A percentile compares a stretch with the other conserved stretches of the same genome.
These are phyloP conservation scores for Exsudoporus frostii DNA, from an alignment of 768 basidiomycete species.

Conservation along the genomic window DNA sequence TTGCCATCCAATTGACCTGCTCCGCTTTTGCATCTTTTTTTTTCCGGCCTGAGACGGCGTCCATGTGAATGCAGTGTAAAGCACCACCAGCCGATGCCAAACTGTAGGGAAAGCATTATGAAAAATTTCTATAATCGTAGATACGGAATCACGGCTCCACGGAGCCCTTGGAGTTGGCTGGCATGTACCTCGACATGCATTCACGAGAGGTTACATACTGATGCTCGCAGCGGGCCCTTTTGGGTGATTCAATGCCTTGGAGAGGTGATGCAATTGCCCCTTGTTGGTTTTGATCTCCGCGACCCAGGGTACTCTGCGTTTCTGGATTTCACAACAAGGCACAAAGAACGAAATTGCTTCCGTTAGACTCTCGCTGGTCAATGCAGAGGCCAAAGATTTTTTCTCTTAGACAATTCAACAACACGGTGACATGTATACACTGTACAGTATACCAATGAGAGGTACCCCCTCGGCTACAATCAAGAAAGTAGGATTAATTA, in stretches of 20 bases:
- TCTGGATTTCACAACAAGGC: constrained; percentile 7
- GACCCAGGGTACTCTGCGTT: constrained; percentile 14
- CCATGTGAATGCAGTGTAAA: not conserved
- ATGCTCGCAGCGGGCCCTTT: not conserved
- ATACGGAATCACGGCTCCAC: constrained; percentile 15
- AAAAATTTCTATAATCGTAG: not conserved
- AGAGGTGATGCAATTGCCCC: constrained; percentile 7
- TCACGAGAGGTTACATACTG: not conserved
- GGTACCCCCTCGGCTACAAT: constrained; percentile 26
- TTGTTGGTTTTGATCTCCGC: constrained; percentile 31
- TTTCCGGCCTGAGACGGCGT: not conserved
- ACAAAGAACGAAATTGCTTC: constrained; percentile 23
- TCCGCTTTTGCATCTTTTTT: not conserved
- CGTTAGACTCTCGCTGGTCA: constrained; percentile 24
- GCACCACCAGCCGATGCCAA: not conserved
- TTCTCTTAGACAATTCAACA: constrained; percentile 1
- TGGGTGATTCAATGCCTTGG: not conserved
- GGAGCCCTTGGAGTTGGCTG: constrained; percentile 24
- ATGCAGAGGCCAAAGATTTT: constrained; percentile 8
- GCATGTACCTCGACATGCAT: not conserved
- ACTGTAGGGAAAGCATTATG: not conserved
- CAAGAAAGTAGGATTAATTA: constrained; percentile 28
- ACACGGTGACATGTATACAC: constrained; percentile 14
- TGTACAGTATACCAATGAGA: constrained; percentile 17
- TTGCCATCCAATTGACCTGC: not conserved